Base-by-base conservation (phyloP, 2,329 filamentous ascomycete genomes). In the Talaromyces sp. region DNA sequence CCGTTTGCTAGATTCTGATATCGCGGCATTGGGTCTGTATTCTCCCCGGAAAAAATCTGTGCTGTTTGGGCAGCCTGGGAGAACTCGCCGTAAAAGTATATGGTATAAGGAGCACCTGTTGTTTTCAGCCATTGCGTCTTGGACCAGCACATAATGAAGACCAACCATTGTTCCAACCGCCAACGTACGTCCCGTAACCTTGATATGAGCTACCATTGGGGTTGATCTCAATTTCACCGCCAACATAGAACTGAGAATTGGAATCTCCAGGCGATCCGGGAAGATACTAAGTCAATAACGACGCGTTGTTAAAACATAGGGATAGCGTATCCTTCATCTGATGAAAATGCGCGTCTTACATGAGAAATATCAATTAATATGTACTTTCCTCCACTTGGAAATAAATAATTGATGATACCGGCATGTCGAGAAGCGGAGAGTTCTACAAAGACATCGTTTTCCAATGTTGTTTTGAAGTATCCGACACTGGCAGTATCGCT, bases 381-480 rank as follows among this genome's bases (percentile, higher is more conserved):
- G 58, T 90, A 79, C 86, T 88, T 73, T 73, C 83, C 69, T 71
- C 76, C 34, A 70, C 72, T 45, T 0, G 86, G 85, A 67, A 91
- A 91, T 0, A 81, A 85, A 71, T 90, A 89, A 29, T 83, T 81
- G 72, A 90, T 89, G 3, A 91, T 76, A 0, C 87, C 85, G 0
- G 86, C 81, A 70, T 86, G 87, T n/a, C 87, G 83, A 0, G 87
- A 83, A 0, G 84, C 82, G 0, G 89, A 90, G 81, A 89, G 87
- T 69, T 90, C 87, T 2, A 84, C 84, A n/a, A 81, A 78, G 60
- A 90, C 81, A 1, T 84, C 84, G 51, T 80, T 84, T 65, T 84
- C 78, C 54, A 91, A 75, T 0, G 81, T 84, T 56, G 90, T 82
- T 58, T 82, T 83, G 72, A 89, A 91, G 68, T 88, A 87, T 0